These are phyloP conservation scores for Ophiostoma australiae DNA, from an alignment of 2,329 filamentous ascomycete genomes.

Conservation along the genomic window DNA sequence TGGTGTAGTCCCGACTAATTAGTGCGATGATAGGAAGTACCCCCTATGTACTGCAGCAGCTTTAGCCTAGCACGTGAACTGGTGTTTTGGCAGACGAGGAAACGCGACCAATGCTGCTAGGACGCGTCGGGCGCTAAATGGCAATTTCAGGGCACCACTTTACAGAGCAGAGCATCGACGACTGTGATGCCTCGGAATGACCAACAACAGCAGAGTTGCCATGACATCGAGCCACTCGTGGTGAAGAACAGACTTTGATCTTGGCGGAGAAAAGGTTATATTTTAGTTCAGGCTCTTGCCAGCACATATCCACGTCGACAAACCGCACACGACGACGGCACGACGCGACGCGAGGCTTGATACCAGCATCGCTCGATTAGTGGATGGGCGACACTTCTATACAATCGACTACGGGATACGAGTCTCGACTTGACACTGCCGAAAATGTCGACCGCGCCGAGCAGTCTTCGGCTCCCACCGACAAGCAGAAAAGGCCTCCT, in stretches of 20 bases:
- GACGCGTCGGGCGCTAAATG: background rate
- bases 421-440: background rate
- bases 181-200: background rate
- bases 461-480: background rate
- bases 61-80: background rate
- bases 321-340: background rate
- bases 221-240: background rate
- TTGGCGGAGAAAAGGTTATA: background rate
- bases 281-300: background rate
- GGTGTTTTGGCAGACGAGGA: background rate
- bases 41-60: slow-evolving; percentile 8
- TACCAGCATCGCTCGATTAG: background rate
- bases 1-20: background rate
- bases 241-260: background rate
- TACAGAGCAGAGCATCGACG: background rate
- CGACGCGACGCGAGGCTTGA: background rate
- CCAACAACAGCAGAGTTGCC: background rate
- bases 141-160: background rate
- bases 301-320: background rate
- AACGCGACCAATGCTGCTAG: background rate
- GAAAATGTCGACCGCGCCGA: background rate
- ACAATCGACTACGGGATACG: background rate
- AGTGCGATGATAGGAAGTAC: background rate
- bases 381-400: background rate
- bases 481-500: slow-evolving; percentile 19